Evolutionary conservation across 306 rosid species (phyloP), one percentile per base, ranked within the genome.

Genomic region (Acacia acuminata): DNA sequence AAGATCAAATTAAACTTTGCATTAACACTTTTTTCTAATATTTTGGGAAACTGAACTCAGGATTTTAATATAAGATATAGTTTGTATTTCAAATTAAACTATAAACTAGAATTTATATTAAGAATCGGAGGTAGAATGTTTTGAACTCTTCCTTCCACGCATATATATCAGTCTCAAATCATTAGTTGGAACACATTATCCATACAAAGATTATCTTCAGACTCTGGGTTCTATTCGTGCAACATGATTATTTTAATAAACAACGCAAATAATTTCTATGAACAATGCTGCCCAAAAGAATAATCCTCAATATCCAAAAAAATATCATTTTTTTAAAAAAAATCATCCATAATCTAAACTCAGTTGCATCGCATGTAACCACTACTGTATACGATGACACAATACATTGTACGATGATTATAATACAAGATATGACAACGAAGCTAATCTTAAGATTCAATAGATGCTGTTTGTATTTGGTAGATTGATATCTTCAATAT

Each of bases 371-470:
- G 47, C 13, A 67, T 36, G 14, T 40, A 69, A 40, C 50, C 27
- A n/a, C 51, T 40, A 4, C 48, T 9, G 48, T n/a, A 69, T 69
- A 22, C 44, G 43, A 70, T 69, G 22, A 70, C 55, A 42, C 53
- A 22, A 43, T 5, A 70, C 12, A 70, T 22, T 22, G 27, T 1
- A 43, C 11, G 4, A 42, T 38, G 48, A 70, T 70, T 43, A 70
- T 70, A n/a, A n/a, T 70, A 70, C 19, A 43, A 70, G 75, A 70
- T 70, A 70, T 70, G 36, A 70, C 75, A 70, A 43, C 75, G 17
- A 70, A 70, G 75, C 75, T 70, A 70, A 70, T 70, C 53, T 42
- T 43, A 38, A 38, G 75, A 43, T 70, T 20, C 24, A 12, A 43
- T 2, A 43, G 16, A 9, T 20, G 27, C 16, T n/a, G 13, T 6